Base-by-base conservation (phyloP, 73 alveolate species). In the Paramecium biaurelia region DNA sequence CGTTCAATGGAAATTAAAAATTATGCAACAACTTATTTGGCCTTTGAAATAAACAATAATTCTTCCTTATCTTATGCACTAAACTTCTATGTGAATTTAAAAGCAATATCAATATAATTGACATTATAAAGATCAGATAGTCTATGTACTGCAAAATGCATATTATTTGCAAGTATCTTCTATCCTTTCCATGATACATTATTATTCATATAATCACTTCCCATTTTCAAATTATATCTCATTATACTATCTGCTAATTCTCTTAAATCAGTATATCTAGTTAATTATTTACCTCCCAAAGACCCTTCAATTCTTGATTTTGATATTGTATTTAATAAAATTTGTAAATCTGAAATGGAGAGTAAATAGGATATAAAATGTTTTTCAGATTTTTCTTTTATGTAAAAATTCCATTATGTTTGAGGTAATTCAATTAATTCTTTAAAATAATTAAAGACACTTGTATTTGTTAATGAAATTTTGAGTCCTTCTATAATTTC, bases 21-120 rank as follows among this genome's bases (percentile, higher is more conserved):
- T 18, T 79, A 47, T 11, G 76, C 74, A 1, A 42, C 90, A 43
- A 79, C 90, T 79, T 79, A 45, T 79, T 79, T 79, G 12, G 90
- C 90, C 14, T 79, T 79, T 5, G 53, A 42, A 30, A 79, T 20
- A 45, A 79, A 79, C 21, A 41, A 34, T 10, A 18, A 45, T 20
- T 79, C 90, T 79, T 79, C 90, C 7, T 79, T 23, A 10, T 79
- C 23, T 8, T 10, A 58, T 0, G 23, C 32, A 15, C 63, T 28
- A 5, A 43, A 47, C 56, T 43, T 41, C 28, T 79, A 76, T 53
- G 74, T 79, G 30, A 79, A 79, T 79, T 79, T 79, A 47, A 79
- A 79, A 24, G 90, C 90, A 10, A 34, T 14, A 42, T 79, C 90
- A 1, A 45, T 23, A 79, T 43, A 79, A 79, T 79, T 79, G 14